Conservation (phyloP, 2,329 filamentous ascomycete species). For the Ceratocystis alfenasii region DNA sequence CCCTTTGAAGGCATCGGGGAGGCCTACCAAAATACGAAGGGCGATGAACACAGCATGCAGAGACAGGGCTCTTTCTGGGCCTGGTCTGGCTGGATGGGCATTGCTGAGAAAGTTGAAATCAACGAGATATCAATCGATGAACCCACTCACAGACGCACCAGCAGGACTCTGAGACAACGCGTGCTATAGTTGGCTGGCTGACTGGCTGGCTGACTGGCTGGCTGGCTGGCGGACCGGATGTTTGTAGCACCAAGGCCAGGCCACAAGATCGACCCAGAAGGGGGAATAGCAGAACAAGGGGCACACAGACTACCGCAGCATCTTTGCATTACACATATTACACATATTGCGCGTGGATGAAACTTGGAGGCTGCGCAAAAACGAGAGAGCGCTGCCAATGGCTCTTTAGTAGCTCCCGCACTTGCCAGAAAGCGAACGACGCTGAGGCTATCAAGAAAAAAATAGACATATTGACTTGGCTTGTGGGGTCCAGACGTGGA, state of each 20-base stretch:
- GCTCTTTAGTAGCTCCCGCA: not conserved
- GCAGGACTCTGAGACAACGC: not conserved
- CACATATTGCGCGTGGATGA: not conserved
- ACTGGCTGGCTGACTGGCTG: too few species aligned
- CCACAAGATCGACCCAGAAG: not conserved
- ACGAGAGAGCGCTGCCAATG: not conserved
- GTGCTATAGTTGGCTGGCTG: not conserved
- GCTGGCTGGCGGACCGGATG: not conserved
- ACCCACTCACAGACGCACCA: not conserved
- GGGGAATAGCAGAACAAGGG: not conserved
- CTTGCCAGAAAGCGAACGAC: not conserved
- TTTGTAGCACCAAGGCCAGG: not conserved
- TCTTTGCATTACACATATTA: not conserved
- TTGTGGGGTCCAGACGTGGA: not conserved
- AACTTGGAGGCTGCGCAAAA: not conserved
- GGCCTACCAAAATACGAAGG: not conserved
- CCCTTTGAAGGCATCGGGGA: too few species aligned
- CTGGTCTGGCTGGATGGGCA: not conserved
- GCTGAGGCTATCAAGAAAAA: not conserved
- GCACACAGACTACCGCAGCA: constrained; percentile 1
- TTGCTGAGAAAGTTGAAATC: not conserved
- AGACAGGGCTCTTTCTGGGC: not conserved
- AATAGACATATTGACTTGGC: not conserved
- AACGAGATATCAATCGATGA: not conserved
- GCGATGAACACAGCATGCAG: not conserved